Base-by-base conservation (phyloP, 352 stramenopile genomes). In the Blastocystis sp. region DNA sequence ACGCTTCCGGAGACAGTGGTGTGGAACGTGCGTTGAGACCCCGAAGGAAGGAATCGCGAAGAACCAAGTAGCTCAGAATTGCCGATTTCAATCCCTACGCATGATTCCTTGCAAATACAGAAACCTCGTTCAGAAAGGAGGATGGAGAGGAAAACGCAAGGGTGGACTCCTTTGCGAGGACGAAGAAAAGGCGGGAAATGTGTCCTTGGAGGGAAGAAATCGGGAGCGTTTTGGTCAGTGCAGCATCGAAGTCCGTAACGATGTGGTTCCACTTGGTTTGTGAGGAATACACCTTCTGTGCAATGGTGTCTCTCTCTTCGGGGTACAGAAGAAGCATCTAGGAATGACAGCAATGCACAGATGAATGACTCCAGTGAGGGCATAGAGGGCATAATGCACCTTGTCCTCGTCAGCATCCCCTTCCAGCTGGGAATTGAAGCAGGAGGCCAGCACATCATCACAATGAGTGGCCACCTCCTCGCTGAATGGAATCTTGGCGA, bases 311-410 rank as follows among this genome's bases (percentile, higher is more conserved):
- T 11, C 3, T 38, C 61, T 79, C 42, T 34, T 34, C 28, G 28
- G 28, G 28, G 28, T 34, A 34, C 28, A 34, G 28, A 34, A 34
- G 28, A 34, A 34, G 28, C 28, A 34, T 34, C 28, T 34, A 34
- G 28, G 28, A 34, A 34, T 34, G 28, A 34, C 28, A 34, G 63
- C n/a, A 60, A 62, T n/a, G 9, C 45, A 38, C 3, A 17, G 3
- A 34, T 28, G 7, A 28, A 21, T 9, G 28, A 81, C 71, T 40
- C 71, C 71, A n/a, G 59, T 52, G 7, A 81, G 9, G 42, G 65
- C 65, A 40, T 66, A 45, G 9, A 81, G 3, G 65, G 54, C 24
- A n/a, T 81, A 81, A 40, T 81, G 71, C 65, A 81, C 28, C 28
- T 62, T 21, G 14, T 66, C 24, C 2, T 81, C 71, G 21, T 59